A percentile compares a stretch with the other conserved stretches of the same genome.
phyloP scores from a whole-genome alignment of 129 eudicot genomes.

The Pulicaria dysenterica region DNA sequence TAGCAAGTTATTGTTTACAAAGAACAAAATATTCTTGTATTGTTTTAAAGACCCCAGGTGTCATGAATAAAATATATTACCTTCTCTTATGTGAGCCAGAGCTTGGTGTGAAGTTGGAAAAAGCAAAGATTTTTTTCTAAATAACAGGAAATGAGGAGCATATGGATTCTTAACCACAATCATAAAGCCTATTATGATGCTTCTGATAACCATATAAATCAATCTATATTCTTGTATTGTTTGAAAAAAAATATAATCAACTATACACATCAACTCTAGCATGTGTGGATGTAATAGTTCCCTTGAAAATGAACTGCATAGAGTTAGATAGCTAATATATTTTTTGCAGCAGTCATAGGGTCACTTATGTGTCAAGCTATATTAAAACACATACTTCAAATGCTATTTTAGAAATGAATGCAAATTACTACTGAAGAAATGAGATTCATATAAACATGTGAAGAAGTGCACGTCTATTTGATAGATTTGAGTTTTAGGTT shows the following conservation, averaged over 20 bases:
- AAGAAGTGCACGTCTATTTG: conserved; percentile 6
- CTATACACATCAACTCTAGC: conserved; percentile 20
- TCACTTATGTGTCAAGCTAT: not conserved
- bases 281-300: conserved; percentile 5
- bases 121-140: not conserved
- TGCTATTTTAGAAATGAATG: conserved; percentile 13
- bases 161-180: not conserved
- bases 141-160: conserved; percentile 17
- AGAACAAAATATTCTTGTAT: no score
- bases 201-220: conserved; percentile 6
- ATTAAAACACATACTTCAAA: conserved; percentile 13
- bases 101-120: conserved; percentile 1
- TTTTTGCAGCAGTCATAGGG: conserved; percentile 1
- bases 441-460: not conserved
- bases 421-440: not conserved
- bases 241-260: conserved; percentile 8
- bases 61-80: conserved; percentile 5
- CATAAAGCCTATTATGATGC: conserved; percentile 11
- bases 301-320: not conserved
- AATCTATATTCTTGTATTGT: conserved; percentile 8
- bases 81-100: conserved; percentile 18
- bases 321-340: conserved; percentile 4
- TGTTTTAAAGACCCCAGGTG: no score
- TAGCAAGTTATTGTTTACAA: no score
- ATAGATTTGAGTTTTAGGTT: conserved; percentile 19